These are phyloP conservation scores for Craterostigma plantagineum DNA, from an alignment of 257 asterid genomes.

Conservation along the genomic window DNA sequence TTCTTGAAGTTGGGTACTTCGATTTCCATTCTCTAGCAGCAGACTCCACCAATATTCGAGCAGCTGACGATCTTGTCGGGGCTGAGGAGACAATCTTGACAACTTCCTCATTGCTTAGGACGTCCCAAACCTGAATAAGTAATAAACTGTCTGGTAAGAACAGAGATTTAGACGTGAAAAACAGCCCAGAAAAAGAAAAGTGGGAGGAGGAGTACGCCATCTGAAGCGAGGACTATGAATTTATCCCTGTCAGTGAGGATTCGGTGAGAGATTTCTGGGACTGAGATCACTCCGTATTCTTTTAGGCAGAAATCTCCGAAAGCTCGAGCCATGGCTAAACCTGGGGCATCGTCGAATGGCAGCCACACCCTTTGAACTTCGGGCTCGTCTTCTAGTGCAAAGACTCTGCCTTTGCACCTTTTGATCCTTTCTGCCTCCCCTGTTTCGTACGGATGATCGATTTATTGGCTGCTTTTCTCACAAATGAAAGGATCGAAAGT, in stretches of 20 bases:
- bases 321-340: constrained; percentile 98
- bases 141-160: neutral
- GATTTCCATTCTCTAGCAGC: constrained; percentile 92
- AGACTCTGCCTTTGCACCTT: constrained; percentile 86
- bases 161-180: neutral
- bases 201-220: constrained; percentile 44
- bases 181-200: neutral
- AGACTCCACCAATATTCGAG: constrained; percentile 58
- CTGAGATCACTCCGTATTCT: constrained; percentile 91
- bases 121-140: constrained; percentile 96
- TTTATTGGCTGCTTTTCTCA: constrained; percentile 1
- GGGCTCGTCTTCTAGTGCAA: constrained; percentile 96
- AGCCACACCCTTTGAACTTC: constrained; percentile 97
- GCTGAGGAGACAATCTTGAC: constrained; percentile 66
- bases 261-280: constrained; percentile 83
- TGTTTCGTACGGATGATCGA: constrained; percentile 11
- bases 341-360: constrained; percentile 97
- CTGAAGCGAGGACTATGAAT: constrained; percentile 92
- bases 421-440: constrained; percentile 98
- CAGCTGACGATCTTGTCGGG: constrained; percentile 67
- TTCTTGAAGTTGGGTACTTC: constrained; percentile 86
- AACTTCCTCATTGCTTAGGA: constrained; percentile 85
- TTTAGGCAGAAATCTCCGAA: constrained; percentile 97
- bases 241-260: constrained; percentile 54
- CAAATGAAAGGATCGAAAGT: neutral